phyloP scores from a whole-genome alignment of 495 filamentous ascomycete genomes.

The Penicillium longicatenatum region DNA sequence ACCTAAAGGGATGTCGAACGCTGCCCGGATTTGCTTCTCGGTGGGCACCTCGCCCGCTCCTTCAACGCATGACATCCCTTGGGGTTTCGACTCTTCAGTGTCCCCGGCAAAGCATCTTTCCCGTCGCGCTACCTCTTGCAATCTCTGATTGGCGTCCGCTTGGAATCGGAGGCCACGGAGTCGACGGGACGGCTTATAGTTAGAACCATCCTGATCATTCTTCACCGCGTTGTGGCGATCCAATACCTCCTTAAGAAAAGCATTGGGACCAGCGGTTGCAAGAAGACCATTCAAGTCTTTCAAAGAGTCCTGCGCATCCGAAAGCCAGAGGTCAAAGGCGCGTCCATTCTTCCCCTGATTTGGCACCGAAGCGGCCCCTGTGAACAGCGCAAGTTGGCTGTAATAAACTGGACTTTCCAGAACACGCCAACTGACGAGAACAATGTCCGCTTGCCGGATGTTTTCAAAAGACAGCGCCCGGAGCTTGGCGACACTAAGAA shows the following conservation, averaged over 20 bases:
- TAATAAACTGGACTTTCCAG: conserved; percentile 52
- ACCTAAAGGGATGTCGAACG: conserved; percentile 26
- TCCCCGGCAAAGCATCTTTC: not conserved
- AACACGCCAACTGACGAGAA: conserved; percentile 55
- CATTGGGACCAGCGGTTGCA: conserved; percentile 21
- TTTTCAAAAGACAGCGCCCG: conserved; percentile 34
- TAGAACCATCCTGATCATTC: conserved; percentile 19
- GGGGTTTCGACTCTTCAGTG: not conserved
- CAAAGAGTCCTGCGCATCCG: conserved; percentile 41
- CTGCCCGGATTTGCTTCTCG: conserved; percentile 9
- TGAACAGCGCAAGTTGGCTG: conserved; percentile 50
- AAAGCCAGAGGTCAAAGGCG: conserved; percentile 57
- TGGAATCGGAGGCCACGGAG: conserved; percentile 25
- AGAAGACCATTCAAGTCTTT: conserved; percentile 43
- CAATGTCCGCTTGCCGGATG: conserved; percentile 54
- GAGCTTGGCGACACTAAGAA: conserved; percentile 35
- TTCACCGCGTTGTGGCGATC: conserved; percentile 25
- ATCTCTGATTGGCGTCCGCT: not conserved
- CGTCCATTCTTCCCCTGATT: conserved; percentile 29
- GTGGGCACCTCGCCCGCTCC: not conserved
- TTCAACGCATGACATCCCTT: not conserved
- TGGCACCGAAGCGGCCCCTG: conserved; percentile 48
- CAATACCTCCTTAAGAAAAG: conserved; percentile 31
- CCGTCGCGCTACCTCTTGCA: not conserved
- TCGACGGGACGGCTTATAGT: conserved; percentile 37